These are phyloP conservation scores for Isabelozyma heimii DNA, from an alignment of 805 yeast genomes.

Conservation along the genomic window DNA sequence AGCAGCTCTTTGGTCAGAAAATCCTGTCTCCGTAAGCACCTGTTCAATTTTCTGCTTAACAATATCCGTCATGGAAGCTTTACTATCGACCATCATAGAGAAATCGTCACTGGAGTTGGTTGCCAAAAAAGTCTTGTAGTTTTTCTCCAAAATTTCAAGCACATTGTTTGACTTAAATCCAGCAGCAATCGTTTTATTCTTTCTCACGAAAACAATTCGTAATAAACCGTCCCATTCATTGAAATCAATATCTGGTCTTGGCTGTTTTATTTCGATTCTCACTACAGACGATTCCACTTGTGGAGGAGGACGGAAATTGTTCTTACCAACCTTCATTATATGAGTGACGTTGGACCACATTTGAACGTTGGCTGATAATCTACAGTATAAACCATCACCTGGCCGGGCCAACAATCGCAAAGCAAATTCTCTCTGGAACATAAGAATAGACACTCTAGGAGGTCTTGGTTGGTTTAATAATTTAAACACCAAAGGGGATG, in stretches of 20 bases:
- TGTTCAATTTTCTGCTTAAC: conserved; percentile 70
- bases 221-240: conserved; percentile 97
- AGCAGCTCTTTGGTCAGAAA: conserved; percentile 83
- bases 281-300: conserved; percentile 97
- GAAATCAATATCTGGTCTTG: conserved; percentile 91
- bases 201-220: conserved; percentile 87
- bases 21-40: conserved; percentile 77
- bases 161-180: conserved; percentile 85
- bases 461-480: conserved; percentile 87
- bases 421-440: conserved; percentile 98
- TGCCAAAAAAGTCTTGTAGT: conserved; percentile 76
- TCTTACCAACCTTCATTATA: conserved; percentile 96
- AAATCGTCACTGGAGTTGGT: conserved; percentile 46
- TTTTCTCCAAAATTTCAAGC: conserved; percentile 77
- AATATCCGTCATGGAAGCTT: conserved; percentile 38
- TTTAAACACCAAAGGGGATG: conserved; percentile 94
- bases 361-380: conserved; percentile 94
- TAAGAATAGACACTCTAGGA: conserved; percentile 89
- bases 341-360: conserved; percentile 99
- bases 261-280: conserved; percentile 84
- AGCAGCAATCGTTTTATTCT: conserved; percentile 89
- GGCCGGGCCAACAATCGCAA: conserved; percentile 90
- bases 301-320: conserved; percentile 97
- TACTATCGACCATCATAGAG: conserved; percentile 37
- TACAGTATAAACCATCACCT: conserved; percentile 90